Evolutionary conservation across 371 early-diverging fungal species (phyloP).

Genomic region (Rhizopus arrhizus): DNA sequence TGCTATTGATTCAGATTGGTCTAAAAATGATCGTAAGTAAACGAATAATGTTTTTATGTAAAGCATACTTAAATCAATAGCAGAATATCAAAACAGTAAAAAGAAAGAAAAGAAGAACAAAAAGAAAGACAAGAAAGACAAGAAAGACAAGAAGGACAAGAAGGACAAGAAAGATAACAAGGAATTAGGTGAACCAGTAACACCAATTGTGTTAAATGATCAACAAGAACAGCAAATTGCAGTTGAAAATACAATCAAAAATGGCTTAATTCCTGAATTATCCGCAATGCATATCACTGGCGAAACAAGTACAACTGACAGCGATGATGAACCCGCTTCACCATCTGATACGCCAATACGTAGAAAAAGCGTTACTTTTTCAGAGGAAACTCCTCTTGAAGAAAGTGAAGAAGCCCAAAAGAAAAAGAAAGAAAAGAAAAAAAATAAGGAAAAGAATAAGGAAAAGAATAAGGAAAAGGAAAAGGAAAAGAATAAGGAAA

Average conservation of each 20-base stretch:
- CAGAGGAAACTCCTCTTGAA: constrained; percentile 9
- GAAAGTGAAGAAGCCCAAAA: constrained; percentile 20
- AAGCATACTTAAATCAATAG: background rate
- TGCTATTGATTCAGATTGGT: constrained; percentile 25
- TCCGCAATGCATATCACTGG: background rate
- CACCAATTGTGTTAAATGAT: constrained; percentile 15
- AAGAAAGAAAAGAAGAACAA: constrained; percentile 16
- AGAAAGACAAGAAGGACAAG: constrained; percentile 24
- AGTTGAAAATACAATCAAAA: constrained; percentile 27
- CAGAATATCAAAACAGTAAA: background rate
- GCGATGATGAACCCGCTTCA: constrained; percentile 8
- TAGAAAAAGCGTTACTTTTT: constrained; percentile 24
- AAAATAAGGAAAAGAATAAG: constrained; percentile 6
- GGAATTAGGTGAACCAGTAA: constrained; percentile 26
- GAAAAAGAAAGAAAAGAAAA: constrained; percentile 19
- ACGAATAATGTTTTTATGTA: background rate
- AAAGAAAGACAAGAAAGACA: constrained; percentile 25
- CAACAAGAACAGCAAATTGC: background rate
- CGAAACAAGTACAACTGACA: background rate
- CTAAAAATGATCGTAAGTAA: background rate
- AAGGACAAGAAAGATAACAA: constrained; percentile 19
- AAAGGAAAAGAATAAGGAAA: too few relatives aligned
- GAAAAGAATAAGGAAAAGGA: too few relatives aligned
- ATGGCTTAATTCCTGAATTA: constrained; percentile 8
- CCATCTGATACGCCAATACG: background rate